Percentiles rank a stretch among this genome's conserved stretches.
phyloP scores from a whole-genome alignment of 140 eudicot genomes.

The Flaveria floridana region DNA sequence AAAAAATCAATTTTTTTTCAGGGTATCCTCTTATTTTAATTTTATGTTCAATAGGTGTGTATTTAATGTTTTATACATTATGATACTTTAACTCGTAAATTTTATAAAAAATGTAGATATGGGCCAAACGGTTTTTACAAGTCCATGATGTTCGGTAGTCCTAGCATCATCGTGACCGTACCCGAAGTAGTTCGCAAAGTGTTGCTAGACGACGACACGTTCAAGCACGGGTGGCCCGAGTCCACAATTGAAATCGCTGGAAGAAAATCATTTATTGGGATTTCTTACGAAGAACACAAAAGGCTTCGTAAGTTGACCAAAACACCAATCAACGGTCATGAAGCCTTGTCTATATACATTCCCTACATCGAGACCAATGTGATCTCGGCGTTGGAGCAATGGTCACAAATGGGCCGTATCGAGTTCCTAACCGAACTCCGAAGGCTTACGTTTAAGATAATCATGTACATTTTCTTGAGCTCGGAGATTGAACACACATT shows the following conservation, averaged over 20 bases:
- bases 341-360: conserved; percentile 59
- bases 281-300: conserved; percentile 70
- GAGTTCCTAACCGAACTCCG: conserved; percentile 59
- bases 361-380: conserved; percentile 59
- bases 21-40: too few species aligned
- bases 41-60: neutral
- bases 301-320: conserved; percentile 71
- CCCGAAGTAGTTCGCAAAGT: conserved; percentile 64
- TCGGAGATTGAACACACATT: conserved; percentile 54
- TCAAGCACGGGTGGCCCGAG: conserved; percentile 85
- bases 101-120: conserved; percentile 37
- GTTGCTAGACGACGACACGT: conserved; percentile 65
- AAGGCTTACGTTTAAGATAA: conserved; percentile 64
- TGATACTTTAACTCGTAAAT: too few species aligned
- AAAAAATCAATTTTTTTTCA: too few species aligned
- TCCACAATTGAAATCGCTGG: conserved; percentile 67
- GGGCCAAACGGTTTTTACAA: conserved; percentile 69
- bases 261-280: conserved; percentile 60
- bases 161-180: conserved; percentile 66
- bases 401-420: conserved; percentile 68
- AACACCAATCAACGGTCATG: conserved; percentile 76
- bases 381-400: conserved; percentile 50
- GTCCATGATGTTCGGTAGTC: conserved; percentile 71
- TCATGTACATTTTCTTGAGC: conserved; percentile 79
- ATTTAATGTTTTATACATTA: neutral